phyloP scores from a whole-genome alignment of 2,329 filamentous ascomycete genomes.

The Neonectria sp. region DNA sequence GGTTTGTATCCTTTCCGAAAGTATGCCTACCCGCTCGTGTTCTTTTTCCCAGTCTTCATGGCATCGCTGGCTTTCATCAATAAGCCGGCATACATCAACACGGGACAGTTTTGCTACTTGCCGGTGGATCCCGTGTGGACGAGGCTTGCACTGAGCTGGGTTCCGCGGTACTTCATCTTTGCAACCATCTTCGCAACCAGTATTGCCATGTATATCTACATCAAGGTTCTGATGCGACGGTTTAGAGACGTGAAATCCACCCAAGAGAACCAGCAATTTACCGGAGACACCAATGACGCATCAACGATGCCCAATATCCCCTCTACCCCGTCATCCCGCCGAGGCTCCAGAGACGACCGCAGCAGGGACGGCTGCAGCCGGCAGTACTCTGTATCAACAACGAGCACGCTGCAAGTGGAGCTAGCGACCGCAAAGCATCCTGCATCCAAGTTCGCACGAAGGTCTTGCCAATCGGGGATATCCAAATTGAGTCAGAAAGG shows the following conservation, averaged over 20 bases:
- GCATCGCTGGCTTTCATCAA: conserved; percentile 76
- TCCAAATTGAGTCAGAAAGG: conserved; percentile 5
- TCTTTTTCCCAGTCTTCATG: conserved; percentile 71
- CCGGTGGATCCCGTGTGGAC: conserved; percentile 79
- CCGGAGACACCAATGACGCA: conserved; percentile 29
- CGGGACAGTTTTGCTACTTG: conserved; percentile 79
- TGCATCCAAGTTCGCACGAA: conserved; percentile 29
- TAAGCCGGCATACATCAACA: conserved; percentile 70
- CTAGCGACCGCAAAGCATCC: conserved; percentile 30
- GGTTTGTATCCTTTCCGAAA: conserved; percentile 79
- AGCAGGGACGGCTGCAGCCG: not conserved
- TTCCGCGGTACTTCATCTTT: conserved; percentile 80
- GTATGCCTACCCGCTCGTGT: conserved; percentile 70
- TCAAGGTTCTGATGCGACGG: conserved; percentile 62
- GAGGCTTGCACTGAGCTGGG: conserved; percentile 77
- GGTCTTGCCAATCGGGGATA: conserved; percentile 33
- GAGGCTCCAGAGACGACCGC: conserved; percentile 31
- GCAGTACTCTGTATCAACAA: conserved; percentile 35
- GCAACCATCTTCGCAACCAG: conserved; percentile 76
- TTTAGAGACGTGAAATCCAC: conserved; percentile 49
- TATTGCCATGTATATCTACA: conserved; percentile 78
- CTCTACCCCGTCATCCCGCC: conserved; percentile 43
- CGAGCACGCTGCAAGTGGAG: conserved; percentile 36
- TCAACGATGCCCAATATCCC: conserved; percentile 49
- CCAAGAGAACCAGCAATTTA: conserved; percentile 29